A percentile compares a stretch with the other conserved stretches of the same genome.
Evolutionary conservation across 164 flowering plant species (phyloP).

Genomic region (Warburgia ugandensis): DNA sequence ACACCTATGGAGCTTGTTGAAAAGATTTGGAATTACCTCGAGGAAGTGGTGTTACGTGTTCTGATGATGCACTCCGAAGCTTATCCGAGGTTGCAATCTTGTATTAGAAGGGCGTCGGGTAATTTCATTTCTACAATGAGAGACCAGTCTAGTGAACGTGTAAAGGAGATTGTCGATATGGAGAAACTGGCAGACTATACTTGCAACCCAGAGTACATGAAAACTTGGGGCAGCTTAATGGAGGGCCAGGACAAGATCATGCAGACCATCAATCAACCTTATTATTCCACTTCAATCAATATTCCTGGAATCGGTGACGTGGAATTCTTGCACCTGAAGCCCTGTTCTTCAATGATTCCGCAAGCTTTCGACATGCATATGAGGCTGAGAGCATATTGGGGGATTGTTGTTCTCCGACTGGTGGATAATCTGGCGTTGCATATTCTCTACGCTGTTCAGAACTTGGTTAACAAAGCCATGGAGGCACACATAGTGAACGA

Average conservation of each 20-base stretch:
- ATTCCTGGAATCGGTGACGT: slow-evolving; percentile 16
- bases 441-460: slow-evolving; percentile 9
- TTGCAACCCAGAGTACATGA: slow-evolving; percentile 21
- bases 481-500: slow-evolving; percentile 18
- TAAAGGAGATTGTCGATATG: slow-evolving; percentile 30
- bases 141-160: slow-evolving; percentile 7
- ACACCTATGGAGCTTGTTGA: slow-evolving; percentile 15
- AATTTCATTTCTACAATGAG: slow-evolving; percentile 17
- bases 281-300: neutral
- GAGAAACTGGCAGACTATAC: slow-evolving; percentile 32
- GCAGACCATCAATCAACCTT: neutral
- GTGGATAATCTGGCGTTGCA: slow-evolving; percentile 24
- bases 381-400: slow-evolving; percentile 27
- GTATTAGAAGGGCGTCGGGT: slow-evolving; percentile 12
- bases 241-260: slow-evolving; percentile 2
- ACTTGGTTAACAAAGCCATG: slow-evolving; percentile 11
- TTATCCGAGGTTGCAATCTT: slow-evolving; percentile 20
- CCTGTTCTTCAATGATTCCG: slow-evolving; percentile 1
- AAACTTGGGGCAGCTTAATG: slow-evolving; percentile 21
- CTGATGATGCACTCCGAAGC: slow-evolving; percentile 16
- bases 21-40: slow-evolving; percentile 9
- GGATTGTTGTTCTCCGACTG: slow-evolving; percentile 23
- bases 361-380: slow-evolving; percentile 35
- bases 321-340: slow-evolving; percentile 17
- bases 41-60: slow-evolving; percentile 15